Base-by-base conservation (phyloP, 495 filamentous ascomycete genomes). In the Lichenothelia convexa region DNA sequence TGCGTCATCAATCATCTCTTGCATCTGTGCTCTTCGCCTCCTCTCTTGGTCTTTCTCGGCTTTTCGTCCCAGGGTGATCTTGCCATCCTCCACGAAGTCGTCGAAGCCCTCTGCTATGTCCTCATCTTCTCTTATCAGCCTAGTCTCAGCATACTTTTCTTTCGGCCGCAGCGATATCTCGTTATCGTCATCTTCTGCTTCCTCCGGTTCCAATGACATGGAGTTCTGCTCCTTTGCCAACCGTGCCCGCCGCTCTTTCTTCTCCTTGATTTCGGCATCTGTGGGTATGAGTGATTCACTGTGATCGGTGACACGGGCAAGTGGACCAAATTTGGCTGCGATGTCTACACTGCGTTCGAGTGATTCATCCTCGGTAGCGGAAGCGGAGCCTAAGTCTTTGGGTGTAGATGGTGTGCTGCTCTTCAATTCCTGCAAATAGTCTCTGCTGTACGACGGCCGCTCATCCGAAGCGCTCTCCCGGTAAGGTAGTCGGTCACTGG, bases 91-190 rank as follows among this genome's bases (percentile, higher is more conserved):
- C 12, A 87, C 77, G 44, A 80, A 93, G 40, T 93, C 83, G 36
- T 92, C 86, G 51, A 92, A 93, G 3, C 85, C 85, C 59, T 97
- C 89, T 21, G 75, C 77, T n/a, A 94, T 70, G 49, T 93, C 82
- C 49, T 95, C 89, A 48, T 94, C 87, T 35, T 93, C 85, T 18
- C 67, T 65, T 3, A 82, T 66, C 6, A 94, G 67, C n/a, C 89
- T 65, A 6, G 76, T 79, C 36, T 85, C 73, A 2, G 58, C 49
- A 47, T 66, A 73, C 48, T 52, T 60, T 51, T 60, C 63, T 19
- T 63, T 65, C 33, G 59, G 62, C 2, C 63, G 46, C 6, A 70
- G 40, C 5, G 59, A 51, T 18, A 69, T 48, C 41, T 63, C 53
- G 24, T 46, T 47, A 15, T 59, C 54, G 31, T 67, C 57, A 0